Base-by-base conservation (phyloP, 306 rosid genomes). In the Trichosanthes cucumerina region DNA sequence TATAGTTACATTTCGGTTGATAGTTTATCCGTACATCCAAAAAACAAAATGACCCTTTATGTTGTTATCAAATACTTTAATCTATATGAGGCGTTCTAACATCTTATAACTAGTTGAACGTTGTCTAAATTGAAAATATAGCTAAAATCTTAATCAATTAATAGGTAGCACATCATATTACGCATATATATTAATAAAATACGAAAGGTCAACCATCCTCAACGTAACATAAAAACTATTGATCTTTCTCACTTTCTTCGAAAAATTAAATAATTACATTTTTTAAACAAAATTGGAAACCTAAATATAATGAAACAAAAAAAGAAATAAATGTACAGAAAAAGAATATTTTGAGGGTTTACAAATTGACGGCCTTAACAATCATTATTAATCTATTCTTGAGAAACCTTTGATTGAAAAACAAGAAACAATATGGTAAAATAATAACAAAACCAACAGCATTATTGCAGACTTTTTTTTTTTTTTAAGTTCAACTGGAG, bases 351-450 rank as follows among this genome's bases (percentile, higher is more conserved):
- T 34, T 36, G 4, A 66, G 18, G 79, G 28, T 33, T 49, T 43
- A 79, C 77, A 44, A 47, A 82, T 86, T 86, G 4, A 84, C 65
- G 33, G 77, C 81, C 15, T 70, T 84, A 44, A 78, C 52, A 14
- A 50, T 86, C 80, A 58, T 62, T 41, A 26, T 80, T 69, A 16
- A 52, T 77, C 73, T 84, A 87, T 73, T 74, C 78, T 14, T 77
- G 16, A 44, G 84, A 86, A 47, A 86, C 84, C 77, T 86, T 80
- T 3, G n/a, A 86, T 16, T 12, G 52, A 75, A 57, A 65, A 19
- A 81, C 82, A 49, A 36, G 39, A 36, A 36, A 36, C 39, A 3
- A 36, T 36, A 36, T 36, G 39, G 39, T 36, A 36, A 36, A 36
- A 36, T 28, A 36, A 36, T 28, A 28, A 28, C 33, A 28, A 28